Evolutionary conservation across 495 filamentous ascomycete genomes (phyloP).

Genomic region (Arthonia radiata): DNA sequence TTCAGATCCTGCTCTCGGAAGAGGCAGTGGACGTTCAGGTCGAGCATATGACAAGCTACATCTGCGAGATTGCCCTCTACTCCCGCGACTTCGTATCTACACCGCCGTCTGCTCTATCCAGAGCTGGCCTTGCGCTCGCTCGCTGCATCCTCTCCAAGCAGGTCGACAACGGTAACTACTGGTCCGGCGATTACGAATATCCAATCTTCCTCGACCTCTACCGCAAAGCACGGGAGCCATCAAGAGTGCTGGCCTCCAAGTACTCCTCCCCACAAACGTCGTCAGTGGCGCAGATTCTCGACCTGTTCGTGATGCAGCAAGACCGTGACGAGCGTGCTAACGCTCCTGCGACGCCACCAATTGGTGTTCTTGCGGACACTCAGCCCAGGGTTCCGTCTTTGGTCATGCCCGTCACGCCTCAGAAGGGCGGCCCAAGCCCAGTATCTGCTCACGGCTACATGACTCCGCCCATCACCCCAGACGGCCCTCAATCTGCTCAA

Average conservation of each 20-base stretch:
- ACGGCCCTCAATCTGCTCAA: no score
- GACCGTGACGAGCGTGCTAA: constrained; percentile 43
- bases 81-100: constrained; percentile 88
- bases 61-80: constrained; percentile 83
- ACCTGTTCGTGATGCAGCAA: constrained; percentile 68
- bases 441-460: constrained; percentile 71
- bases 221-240: constrained; percentile 68
- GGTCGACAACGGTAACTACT: constrained; percentile 47
- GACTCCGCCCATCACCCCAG: constrained; percentile 92
- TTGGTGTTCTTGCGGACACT: constrained; percentile 8
- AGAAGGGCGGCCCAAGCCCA: no score
- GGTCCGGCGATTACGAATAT: constrained; percentile 60
- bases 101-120: constrained; percentile 70
- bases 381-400: constrained; percentile 26
- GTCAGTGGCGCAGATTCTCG: constrained; percentile 53
- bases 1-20: constrained; percentile 45
- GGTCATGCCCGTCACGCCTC: constrained; percentile 45
- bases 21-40: constrained; percentile 58
- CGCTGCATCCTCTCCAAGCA: constrained; percentile 63
- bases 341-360: constrained; percentile 14
- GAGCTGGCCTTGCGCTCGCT: constrained; percentile 63
- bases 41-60: constrained; percentile 82
- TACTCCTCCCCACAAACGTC: constrained; percentile 65
- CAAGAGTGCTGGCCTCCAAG: constrained; percentile 64
- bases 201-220: constrained; percentile 58